Base-by-base conservation (phyloP, 1,139 yeast genomes). In the Debaryomyces subglobosus region DNA sequence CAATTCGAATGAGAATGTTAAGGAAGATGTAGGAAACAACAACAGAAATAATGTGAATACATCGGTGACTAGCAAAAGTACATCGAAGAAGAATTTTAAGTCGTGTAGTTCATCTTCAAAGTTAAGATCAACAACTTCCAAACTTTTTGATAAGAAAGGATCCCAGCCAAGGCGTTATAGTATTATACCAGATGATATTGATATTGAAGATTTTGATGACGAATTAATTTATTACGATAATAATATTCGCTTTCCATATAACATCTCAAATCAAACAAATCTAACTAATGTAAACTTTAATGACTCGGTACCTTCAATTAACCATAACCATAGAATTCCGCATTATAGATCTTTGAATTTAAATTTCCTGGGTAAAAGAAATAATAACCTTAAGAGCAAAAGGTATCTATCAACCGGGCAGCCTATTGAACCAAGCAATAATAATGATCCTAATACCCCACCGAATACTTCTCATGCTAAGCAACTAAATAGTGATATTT, bases 121-220 rank as follows among this genome's bases (percentile, higher is more conserved):
- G 48, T 65, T 77, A 30, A 65, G 92, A 44, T 85, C 90, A 2
- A 85, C 90, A 1, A 85, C 91, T 0, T 85, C 90, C 0, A 82
- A 84, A 51, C 66, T 86, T 5, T 86, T 86, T 63, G 91, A 86
- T 57, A 80, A 83, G 20, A 85, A 81, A 52, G 90, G 90, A 0
- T 79, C 87, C 0, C 86, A 85, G 41, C 82, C 90, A 3, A 73
- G 92, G 59, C 69, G 92, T 43, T 86, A 86, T 57, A 85, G 90
- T 24, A 87, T 86, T 27, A 79, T 85, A 3, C 87, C 88, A 0
- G 87, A 84, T 59, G 87, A 84, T 60, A 76, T 83, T 13, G 86
- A 83, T 60, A 77, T 82, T 45, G 89, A 83, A 55, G 89, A 84
- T 58, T 82, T 81, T 54, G 85, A 81, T 53, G 86, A 81, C 48